Evolutionary conservation across 2,329 filamentous ascomycete species (phyloP).

Genomic region (Pseudogymnoascus sp.): DNA sequence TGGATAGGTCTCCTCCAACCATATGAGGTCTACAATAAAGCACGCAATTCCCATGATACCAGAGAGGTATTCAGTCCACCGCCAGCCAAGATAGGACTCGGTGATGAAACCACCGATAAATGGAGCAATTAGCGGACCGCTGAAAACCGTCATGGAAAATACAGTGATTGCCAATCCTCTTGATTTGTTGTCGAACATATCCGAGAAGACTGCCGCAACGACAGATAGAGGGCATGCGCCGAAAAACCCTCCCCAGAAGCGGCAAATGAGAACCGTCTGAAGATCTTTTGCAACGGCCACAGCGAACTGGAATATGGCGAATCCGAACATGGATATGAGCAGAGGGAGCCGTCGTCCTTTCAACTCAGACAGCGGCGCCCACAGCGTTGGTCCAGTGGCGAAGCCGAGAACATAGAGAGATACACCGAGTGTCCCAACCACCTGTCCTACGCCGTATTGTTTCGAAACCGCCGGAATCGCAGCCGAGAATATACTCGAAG

Average conservation of each 20-base stretch:
- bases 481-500: constrained; percentile 65
- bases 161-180: constrained; percentile 49
- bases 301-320: constrained; percentile 59
- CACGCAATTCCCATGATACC: constrained; percentile 55
- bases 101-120: constrained; percentile 61
- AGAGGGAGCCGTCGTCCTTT: constrained; percentile 57
- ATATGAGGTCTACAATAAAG: constrained; percentile 50
- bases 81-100: constrained; percentile 56
- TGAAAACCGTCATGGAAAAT: constrained; percentile 55
- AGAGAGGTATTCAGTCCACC: constrained; percentile 60
- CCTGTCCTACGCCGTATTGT: constrained; percentile 50
- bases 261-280: constrained; percentile 59
- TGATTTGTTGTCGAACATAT: constrained; percentile 59
- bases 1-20: constrained; percentile 62
- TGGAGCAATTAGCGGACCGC: constrained; percentile 57
- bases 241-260: constrained; percentile 66
- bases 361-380: constrained; percentile 65
- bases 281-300: constrained; percentile 58
- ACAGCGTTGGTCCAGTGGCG: constrained; percentile 61
- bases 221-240: constrained; percentile 61
- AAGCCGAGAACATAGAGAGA: constrained; percentile 65
- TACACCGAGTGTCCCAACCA: constrained; percentile 56
- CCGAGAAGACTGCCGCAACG: constrained; percentile 62
- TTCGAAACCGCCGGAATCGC: constrained; percentile 49
- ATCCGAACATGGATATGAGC: constrained; percentile 55